Base-by-base conservation (phyloP, 164 flowering plant genomes). In the Platanus orientalis region DNA sequence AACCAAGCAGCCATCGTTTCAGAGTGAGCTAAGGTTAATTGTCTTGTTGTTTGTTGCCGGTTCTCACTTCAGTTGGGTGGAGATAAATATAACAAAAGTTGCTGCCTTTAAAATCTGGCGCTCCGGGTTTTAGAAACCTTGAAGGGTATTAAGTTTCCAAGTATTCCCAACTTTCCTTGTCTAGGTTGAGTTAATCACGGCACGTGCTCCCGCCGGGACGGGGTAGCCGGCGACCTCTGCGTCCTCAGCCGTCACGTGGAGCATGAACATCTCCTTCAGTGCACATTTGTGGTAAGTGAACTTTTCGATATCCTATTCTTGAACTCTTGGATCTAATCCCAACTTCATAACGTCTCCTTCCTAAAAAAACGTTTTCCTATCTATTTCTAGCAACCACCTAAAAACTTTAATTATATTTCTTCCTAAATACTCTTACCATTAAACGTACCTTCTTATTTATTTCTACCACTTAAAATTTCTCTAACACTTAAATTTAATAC, bases 251-350 rank as follows among this genome's bases (percentile, higher is more conserved):
- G 87, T 80, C 73, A 81, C 89, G 74, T 88, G 95, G 77, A 86
- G 90, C 73, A 90, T 90, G 39, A 90, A 82, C 0, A 81, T 78
- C 60, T 90, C 97, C 34, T 83, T 88, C 2, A 88, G 1, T 11
- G 57, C 64, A 58, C 86, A 83, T 58, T 74, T 83, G 2, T 88
- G 70, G 72, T 67, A 84, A 0, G 78, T 74, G 1, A 90, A 77
- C 49, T 86, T 90, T n/a, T 88, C 94, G n/a, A 88, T 49, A 53
- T 88, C 92, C n/a, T 54, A 19, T 57, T 86, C 92, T 44, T 86
- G 84, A 13, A 88, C 78, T 13, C 75, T 63, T 11, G 89, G 77
- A 34, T 78, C 70, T 0, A 77, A 73, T 0, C 93, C 92, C 54
- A 88, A n/a, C n/a, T n/a, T n/a, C n/a, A n/a, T n/a, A n/a, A n/a